Percentiles rank a stretch among this genome's conserved stretches.
Conservation (phyloP, 176 grass and related monocot species). For the Calamus simplicifolius region DNA sequence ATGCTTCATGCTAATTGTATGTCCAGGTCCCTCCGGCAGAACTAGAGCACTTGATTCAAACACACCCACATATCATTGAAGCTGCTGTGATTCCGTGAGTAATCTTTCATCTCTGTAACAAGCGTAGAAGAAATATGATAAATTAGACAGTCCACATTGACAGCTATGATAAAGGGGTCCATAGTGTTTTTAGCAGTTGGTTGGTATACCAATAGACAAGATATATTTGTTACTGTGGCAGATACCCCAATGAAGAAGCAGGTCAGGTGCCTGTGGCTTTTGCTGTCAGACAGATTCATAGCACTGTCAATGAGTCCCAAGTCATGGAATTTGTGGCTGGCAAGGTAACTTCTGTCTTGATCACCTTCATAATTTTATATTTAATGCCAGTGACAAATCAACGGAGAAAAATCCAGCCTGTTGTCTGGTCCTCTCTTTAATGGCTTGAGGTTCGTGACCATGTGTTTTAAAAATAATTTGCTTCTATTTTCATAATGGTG, state of each 20-base stretch:
- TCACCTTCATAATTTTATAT: too few relatives aligned
- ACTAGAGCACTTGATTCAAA: constrained; percentile 41
- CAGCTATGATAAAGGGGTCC: too few relatives aligned
- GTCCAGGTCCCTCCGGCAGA: constrained; percentile 37
- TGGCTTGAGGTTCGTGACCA: too few relatives aligned
- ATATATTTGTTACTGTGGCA: constrained; percentile 1
- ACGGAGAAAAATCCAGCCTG: too few relatives aligned
- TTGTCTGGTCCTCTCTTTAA: too few relatives aligned
- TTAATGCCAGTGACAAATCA: too few relatives aligned
- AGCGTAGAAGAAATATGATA: too few relatives aligned
- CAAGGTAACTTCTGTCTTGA: constrained; percentile 14
- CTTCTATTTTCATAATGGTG: not conserved
- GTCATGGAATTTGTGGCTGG: constrained; percentile 35
- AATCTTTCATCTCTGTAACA: not conserved
- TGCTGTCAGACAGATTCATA: constrained; percentile 7
- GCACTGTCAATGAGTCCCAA: constrained; percentile 9
- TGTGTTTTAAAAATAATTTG: not conserved
- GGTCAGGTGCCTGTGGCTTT: constrained; percentile 40
- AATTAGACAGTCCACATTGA: too few relatives aligned
- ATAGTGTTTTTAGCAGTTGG: too few relatives aligned
- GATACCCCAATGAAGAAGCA: constrained; percentile 29
- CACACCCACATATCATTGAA: constrained; percentile 35
- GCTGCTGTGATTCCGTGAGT: constrained; percentile 39
- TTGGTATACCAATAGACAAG: too few relatives aligned
- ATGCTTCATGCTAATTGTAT: not conserved